These are phyloP conservation scores for Nakazawaea ishiwadae DNA, from an alignment of 805 yeast species.

Conservation along the genomic window DNA sequence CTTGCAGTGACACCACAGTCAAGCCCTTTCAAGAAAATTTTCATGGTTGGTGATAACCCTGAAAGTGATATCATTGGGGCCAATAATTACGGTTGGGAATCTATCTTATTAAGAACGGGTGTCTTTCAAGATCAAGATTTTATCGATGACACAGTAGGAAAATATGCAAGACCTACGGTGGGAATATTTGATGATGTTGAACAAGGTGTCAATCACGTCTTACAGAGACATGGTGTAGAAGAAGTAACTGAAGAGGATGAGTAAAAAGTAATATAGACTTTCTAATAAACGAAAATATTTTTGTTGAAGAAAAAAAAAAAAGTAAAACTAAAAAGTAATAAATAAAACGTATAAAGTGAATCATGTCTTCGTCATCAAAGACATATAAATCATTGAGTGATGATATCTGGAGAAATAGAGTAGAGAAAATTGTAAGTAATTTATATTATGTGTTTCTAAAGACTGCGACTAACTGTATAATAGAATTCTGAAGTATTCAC, in stretches of 20 bases:
- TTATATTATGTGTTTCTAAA: not conserved
- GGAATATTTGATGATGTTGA: slow-evolving; percentile 47
- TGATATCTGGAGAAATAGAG: slow-evolving; percentile 85
- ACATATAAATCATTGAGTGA: slow-evolving; percentile 58
- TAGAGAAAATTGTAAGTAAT: slow-evolving; percentile 74
- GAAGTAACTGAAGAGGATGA: not conserved
- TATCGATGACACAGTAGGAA: slow-evolving; percentile 20
- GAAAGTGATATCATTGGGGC: slow-evolving; percentile 92
- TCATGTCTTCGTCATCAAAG: slow-evolving; percentile 29
- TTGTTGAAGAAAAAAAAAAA: not conserved
- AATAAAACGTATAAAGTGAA: too few relatives aligned
- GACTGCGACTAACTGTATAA: slow-evolving; percentile 8
- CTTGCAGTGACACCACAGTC: slow-evolving; percentile 35
- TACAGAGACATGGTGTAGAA: slow-evolving; percentile 15
- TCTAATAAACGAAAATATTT: not conserved
- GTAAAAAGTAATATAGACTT: too few relatives aligned
- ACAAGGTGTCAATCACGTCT: slow-evolving; percentile 34
- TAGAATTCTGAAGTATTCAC: slow-evolving; percentile 89
- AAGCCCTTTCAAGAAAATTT: slow-evolving; percentile 57
- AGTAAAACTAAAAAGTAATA: not conserved
- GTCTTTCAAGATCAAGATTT: slow-evolving; percentile 67
- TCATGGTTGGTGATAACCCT: slow-evolving; percentile 97
- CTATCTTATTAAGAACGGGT: slow-evolving; percentile 82
- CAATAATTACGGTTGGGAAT: slow-evolving; percentile 81
- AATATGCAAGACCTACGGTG: slow-evolving; percentile 37